A percentile compares a stretch with the other conserved stretches of the same genome.
phyloP scores from a whole-genome alignment of 345 rosid genomes.

The Lagerstroemia speciosa region DNA sequence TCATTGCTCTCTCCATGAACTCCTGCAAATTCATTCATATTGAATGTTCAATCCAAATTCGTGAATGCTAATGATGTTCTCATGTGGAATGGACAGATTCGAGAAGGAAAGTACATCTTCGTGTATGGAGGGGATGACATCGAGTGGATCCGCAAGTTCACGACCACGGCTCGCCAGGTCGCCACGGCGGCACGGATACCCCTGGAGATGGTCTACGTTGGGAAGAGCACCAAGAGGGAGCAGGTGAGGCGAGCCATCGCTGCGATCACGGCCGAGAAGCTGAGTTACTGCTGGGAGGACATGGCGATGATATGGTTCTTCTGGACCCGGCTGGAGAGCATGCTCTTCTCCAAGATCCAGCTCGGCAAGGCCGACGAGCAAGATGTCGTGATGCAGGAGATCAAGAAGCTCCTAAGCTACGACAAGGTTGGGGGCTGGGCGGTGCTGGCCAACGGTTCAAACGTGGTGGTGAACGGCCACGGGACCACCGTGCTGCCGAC shows the following conservation, averaged over 20 bases:
- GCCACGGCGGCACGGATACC: slow-evolving; percentile 46
- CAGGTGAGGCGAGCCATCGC: slow-evolving; percentile 36
- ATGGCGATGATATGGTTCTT: slow-evolving; percentile 81
- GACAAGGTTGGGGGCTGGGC: slow-evolving; percentile 87
- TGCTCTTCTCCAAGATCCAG: slow-evolving; percentile 88
- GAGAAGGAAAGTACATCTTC: slow-evolving; percentile 69
- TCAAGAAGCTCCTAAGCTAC: slow-evolving; percentile 76
- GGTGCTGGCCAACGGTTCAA: slow-evolving; percentile 52
- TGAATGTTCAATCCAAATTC: background rate
- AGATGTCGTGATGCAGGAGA: slow-evolving; percentile 60
- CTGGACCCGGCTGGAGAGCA: slow-evolving; percentile 82
- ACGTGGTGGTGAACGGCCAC: slow-evolving; percentile 46
- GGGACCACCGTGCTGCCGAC: slow-evolving; percentile 44
- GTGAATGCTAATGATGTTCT: background rate
- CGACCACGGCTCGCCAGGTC: slow-evolving; percentile 37
- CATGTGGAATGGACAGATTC: slow-evolving; percentile 26
- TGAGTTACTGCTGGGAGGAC: slow-evolving; percentile 54
- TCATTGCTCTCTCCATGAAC: too few relatives aligned
- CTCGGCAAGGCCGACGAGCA: slow-evolving; percentile 54
- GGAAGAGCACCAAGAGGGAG: slow-evolving; percentile 66
- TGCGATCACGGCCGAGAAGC: slow-evolving; percentile 33
- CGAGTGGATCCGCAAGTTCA: slow-evolving; percentile 77
- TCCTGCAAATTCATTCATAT: too few relatives aligned
- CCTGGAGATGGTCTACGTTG: slow-evolving; percentile 73
- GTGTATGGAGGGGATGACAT: slow-evolving; percentile 73